Conservation (phyloP, 176 grass and related monocot genomes). For the Oryza glumipatula region DNA sequence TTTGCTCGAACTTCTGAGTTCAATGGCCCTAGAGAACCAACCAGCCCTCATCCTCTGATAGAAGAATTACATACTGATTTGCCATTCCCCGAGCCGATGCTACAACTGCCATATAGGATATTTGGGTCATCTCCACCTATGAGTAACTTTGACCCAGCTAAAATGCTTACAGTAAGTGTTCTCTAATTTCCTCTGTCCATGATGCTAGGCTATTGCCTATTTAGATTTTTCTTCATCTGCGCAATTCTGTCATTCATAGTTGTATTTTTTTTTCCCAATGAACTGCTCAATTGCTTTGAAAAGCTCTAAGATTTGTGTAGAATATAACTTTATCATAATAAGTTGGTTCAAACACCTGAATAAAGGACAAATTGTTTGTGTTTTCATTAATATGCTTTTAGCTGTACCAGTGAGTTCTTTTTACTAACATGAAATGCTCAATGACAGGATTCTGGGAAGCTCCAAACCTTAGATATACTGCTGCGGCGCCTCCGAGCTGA, state of each 20-base stretch:
- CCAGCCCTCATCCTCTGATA: slow-evolving; percentile 73
- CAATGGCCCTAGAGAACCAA: slow-evolving; percentile 84
- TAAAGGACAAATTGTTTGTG: neutral
- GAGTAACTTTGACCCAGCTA: slow-evolving; percentile 97
- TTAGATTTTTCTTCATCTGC: slow-evolving; percentile 8
- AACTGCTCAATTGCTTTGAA: slow-evolving; percentile 5
- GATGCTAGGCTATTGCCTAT: slow-evolving; percentile 18
- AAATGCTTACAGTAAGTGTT: slow-evolving; percentile 91
- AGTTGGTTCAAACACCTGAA: neutral
- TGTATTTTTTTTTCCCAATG: neutral
- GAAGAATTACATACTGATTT: slow-evolving; percentile 70
- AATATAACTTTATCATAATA: slow-evolving; percentile 9
- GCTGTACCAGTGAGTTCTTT: neutral
- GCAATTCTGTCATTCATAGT: slow-evolving; percentile 9
- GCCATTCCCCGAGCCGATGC: slow-evolving; percentile 57
- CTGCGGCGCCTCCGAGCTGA: slow-evolving; percentile 80
- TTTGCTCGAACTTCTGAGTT: slow-evolving; percentile 93
- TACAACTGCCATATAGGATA: slow-evolving; percentile 90
- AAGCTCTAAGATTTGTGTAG: slow-evolving; percentile 14
- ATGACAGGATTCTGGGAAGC: slow-evolving; percentile 95
- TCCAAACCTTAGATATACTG: slow-evolving; percentile 89
- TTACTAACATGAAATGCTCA: slow-evolving; percentile 43
- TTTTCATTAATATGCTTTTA: slow-evolving; percentile 8
- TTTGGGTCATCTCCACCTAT: slow-evolving; percentile 97
- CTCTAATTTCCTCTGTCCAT: slow-evolving; percentile 22